A percentile compares a stretch with the other conserved stretches of the same genome.
These are phyloP conservation scores for Oryza nivara DNA, from an alignment of 176 grass and related monocot genomes.

Conservation along the genomic window DNA sequence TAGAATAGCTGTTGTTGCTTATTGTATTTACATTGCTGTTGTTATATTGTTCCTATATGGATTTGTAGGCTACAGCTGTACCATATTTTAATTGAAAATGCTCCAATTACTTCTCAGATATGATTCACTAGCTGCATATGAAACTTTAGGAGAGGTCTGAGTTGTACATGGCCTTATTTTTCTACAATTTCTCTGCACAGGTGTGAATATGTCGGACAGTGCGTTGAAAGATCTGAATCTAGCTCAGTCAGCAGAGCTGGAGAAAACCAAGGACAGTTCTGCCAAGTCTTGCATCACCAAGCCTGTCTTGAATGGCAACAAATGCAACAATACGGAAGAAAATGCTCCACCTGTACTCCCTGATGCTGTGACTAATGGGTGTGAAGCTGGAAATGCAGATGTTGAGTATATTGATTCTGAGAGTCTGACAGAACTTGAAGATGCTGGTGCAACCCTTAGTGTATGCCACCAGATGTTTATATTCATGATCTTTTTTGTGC, in stretches of 20 bases:
- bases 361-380: slow-evolving; percentile 41
- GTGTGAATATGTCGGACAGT: slow-evolving; percentile 49
- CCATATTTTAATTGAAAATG: background rate
- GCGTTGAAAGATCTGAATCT: slow-evolving; percentile 49
- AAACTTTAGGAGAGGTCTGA: background rate
- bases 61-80: slow-evolving; percentile 7
- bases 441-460: slow-evolving; percentile 49
- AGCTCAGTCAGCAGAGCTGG: slow-evolving; percentile 41
- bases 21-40: background rate
- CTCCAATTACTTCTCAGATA: slow-evolving; percentile 4
- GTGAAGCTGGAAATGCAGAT: slow-evolving; percentile 43
- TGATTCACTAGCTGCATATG: background rate
- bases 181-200: slow-evolving; percentile 16
- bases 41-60: background rate
- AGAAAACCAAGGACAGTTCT: slow-evolving; percentile 43
- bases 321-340: slow-evolving; percentile 48
- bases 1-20: background rate
- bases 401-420: slow-evolving; percentile 69
- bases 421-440: slow-evolving; percentile 56
- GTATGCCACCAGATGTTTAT: slow-evolving; percentile 47
- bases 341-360: slow-evolving; percentile 29
- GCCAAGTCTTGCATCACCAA: slow-evolving; percentile 33
- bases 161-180: slow-evolving; percentile 28
- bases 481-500: slow-evolving; percentile 3
- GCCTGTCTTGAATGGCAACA: slow-evolving; percentile 47